Conservation (phyloP, 441 rosid species). For the Adansonia grandidieri region DNA sequence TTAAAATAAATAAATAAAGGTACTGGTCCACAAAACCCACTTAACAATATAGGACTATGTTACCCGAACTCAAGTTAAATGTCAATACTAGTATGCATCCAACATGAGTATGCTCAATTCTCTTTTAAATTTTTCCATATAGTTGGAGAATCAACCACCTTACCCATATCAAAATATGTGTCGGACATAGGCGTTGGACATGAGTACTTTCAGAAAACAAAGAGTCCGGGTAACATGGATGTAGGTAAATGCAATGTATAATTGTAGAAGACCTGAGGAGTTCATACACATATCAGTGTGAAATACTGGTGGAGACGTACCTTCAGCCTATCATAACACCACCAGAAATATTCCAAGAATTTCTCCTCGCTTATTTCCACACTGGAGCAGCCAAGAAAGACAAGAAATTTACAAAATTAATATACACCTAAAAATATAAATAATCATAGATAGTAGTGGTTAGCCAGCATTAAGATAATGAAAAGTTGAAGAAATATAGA, state of each 20-base stretch:
- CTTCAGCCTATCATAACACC: constrained; percentile 93
- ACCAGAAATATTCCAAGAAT: constrained; percentile 94
- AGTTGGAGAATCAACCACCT: too few species aligned
- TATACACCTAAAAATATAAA: not conserved
- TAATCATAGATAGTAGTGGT: constrained; percentile 21
- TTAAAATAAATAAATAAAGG: not conserved
- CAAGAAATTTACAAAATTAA: not conserved
- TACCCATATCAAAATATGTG: too few species aligned
- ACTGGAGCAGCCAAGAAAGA: constrained; percentile 51
- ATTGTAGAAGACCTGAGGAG: not conserved
- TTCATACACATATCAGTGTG: not conserved
- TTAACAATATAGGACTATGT: not conserved
- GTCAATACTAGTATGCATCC: too few species aligned
- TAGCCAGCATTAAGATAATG: constrained; percentile 14
- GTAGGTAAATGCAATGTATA: not conserved
- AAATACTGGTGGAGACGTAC: constrained; percentile 39
- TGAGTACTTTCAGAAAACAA: too few species aligned
- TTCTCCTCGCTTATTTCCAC: constrained; percentile 83
- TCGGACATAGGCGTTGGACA: too few species aligned
- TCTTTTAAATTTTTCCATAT: too few species aligned
- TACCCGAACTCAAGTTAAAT: too few species aligned
- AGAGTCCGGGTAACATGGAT: too few species aligned
- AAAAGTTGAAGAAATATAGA: constrained; percentile 3
- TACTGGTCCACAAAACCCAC: not conserved
- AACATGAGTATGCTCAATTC: too few species aligned